Percentiles rank a stretch among this genome's conserved stretches.
Conservation (phyloP, 257 asterid genomes). For the Rubia yunnanensis region DNA sequence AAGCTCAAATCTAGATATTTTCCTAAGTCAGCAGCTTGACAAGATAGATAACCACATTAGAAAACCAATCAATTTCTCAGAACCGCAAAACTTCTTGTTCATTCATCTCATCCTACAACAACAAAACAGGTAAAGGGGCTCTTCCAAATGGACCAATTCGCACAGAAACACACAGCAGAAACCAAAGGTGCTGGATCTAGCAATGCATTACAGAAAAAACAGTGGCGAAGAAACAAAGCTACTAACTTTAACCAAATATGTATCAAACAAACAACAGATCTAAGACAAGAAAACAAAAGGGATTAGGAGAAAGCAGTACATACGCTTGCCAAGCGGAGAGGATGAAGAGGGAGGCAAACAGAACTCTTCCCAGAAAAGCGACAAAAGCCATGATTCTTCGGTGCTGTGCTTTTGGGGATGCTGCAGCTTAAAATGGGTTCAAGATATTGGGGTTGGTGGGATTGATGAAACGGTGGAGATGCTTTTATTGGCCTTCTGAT, state of each 20-base stretch:
- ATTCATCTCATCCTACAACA: not conserved
- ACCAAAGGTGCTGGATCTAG: slow-evolving; percentile 9
- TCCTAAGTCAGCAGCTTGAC: not conserved
- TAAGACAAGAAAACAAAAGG: slow-evolving; percentile 3
- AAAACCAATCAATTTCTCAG: not conserved
- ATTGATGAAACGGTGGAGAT: slow-evolving; percentile 3
- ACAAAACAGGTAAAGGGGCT: not conserved
- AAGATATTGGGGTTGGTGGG: slow-evolving; percentile 4
- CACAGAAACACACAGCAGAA: not conserved
- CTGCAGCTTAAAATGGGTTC: not conserved
- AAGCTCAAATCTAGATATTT: not conserved
- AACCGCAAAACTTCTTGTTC: not conserved
- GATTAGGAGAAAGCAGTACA: not conserved
- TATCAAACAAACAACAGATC: slow-evolving; percentile 27
- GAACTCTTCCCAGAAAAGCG: slow-evolving; percentile 76
- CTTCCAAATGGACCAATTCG: not conserved
- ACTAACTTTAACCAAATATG: not conserved
- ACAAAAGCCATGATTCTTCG: slow-evolving; percentile 63
- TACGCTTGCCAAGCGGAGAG: slow-evolving; percentile 97
- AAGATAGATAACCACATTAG: not conserved
- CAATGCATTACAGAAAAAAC: not conserved
- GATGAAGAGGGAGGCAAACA: slow-evolving; percentile 88
- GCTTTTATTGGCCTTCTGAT: slow-evolving; percentile 4
- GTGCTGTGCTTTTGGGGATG: slow-evolving; percentile 4
- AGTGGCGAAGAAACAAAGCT: not conserved